These are phyloP conservation scores for Zymoseptoria passerinii DNA, from an alignment of 2,329 filamentous ascomycete species.

Conservation along the genomic window DNA sequence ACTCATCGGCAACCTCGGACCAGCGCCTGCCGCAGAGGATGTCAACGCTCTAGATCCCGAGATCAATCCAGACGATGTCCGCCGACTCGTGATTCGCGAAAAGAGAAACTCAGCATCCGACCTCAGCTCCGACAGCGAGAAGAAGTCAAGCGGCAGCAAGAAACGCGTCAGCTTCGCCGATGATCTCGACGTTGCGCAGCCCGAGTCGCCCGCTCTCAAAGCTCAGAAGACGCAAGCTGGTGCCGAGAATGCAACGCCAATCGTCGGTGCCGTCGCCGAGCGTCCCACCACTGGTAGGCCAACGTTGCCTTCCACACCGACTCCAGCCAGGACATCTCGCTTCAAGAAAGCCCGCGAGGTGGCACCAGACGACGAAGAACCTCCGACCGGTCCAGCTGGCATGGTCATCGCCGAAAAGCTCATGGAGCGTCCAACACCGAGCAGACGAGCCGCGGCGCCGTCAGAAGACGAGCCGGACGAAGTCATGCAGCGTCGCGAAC, in stretches of 20 bases:
- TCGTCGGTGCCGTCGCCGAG: conserved; percentile 37
- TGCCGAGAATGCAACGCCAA: conserved; percentile 19
- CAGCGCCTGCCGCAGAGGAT: conserved; percentile 32
- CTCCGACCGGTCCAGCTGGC: conserved; percentile 18
- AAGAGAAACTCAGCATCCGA: conserved; percentile 21
- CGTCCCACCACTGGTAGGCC: conserved; percentile 20
- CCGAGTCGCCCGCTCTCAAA: conserved; percentile 25
- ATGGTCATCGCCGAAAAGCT: conserved; percentile 42
- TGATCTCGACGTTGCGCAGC: conserved; percentile 59
- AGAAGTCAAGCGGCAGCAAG: conserved; percentile 29
- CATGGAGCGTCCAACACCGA: conserved; percentile 40
- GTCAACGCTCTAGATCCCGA: conserved; percentile 30
- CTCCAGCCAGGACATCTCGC: conserved; percentile 32
- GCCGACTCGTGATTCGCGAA: conserved; percentile 42
- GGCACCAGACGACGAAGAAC: conserved; percentile 4
- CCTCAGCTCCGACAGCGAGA: conserved; percentile 21
- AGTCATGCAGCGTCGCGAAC: conserved; percentile 63
- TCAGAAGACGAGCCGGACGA: conserved; percentile 46
- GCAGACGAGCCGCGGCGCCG: conserved; percentile 22
- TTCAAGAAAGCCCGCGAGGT: conserved; percentile 30
- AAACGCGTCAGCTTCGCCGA: conserved; percentile 79
- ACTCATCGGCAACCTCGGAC: conserved; percentile 56
- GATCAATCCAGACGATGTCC: conserved; percentile 48
- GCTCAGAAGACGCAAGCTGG: conserved; percentile 19
- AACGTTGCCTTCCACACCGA: conserved; percentile 12